Base-by-base conservation (phyloP, 2,329 filamentous ascomycete species). In the Fusarium solani-melongenae region DNA sequence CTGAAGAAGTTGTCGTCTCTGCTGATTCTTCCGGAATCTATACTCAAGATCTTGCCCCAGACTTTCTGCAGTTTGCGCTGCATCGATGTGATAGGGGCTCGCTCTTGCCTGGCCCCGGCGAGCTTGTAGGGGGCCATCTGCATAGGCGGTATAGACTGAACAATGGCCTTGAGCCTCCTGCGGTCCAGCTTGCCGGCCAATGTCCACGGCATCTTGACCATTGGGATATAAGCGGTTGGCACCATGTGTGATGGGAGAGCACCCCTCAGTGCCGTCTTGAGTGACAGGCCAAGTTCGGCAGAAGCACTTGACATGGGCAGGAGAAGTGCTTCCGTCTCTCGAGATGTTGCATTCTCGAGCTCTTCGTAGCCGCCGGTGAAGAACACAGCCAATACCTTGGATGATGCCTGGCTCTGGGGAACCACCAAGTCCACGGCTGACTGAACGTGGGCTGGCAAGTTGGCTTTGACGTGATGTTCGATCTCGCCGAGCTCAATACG, bases 401-500 rank as follows among this genome's bases (percentile, higher is more conserved):
- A 71, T 1, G 62, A 72, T 3, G 62, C 61, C 46, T 71, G 71
- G 57, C 57, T 75, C 49, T 77, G 76, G 4, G 86, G 85, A 34
- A 81, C 81, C 49, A 87, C 85, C 58, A 87, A 81, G 62, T 89
- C 87, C 3, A 86, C 85, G 0, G 82, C 84, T 1, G 87, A 84
- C 44, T 82, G 83, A 11, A 83, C 81, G 6, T 81, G 78, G 0
- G 79, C 67, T 1, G 85, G 83, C 17, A 89, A 76, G 29, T 83
- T 82, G 15, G 76, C 76, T 5, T 80, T 77, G 71, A 86, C 83
- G 64, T 86, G 81, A 63, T 84, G 81, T 66, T 87, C 86, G 12
- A 87, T 84, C 20, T 82, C 82, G 0, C 71, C 77, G 5, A 88
- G 82, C 79, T 89, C 91, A 46, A 90, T 83, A 34, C 89, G 81